Conservation (phyloP, 106 monocot genomes). For the Platanthera zijinensis region DNA sequence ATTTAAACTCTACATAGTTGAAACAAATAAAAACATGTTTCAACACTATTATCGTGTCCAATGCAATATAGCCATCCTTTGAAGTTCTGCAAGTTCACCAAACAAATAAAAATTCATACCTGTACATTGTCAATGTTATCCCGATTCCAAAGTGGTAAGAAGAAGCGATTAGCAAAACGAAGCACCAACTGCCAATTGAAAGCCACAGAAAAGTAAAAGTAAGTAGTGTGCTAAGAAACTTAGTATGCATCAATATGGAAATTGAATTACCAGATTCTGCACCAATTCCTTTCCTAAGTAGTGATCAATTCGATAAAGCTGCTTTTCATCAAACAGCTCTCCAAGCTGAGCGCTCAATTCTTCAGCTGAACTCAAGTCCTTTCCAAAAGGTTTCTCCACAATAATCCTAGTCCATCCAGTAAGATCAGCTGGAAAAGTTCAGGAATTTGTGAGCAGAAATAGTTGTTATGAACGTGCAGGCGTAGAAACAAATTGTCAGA, state of each 20-base stretch:
- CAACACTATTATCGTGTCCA: not conserved
- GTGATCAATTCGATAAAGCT: constrained; percentile 93
- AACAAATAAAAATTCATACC: constrained; percentile 21
- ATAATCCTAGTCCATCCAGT: constrained; percentile 92
- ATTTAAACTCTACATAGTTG: not conserved
- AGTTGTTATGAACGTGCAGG: not conserved
- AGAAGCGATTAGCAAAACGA: constrained; percentile 96
- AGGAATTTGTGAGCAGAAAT: not conserved
- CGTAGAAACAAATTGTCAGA: not conserved
- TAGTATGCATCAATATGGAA: not conserved
- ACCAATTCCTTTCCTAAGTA: constrained; percentile 97
- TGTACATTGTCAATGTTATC: constrained; percentile 95
- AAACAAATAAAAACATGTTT: not conserved
- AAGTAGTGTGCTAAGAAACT: constrained; percentile 1
- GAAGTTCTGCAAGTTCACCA: constrained; percentile 1
- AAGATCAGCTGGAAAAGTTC: constrained; percentile 45
- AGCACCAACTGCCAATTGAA: constrained; percentile 68
- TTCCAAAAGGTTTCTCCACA: constrained; percentile 98
- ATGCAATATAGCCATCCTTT: not conserved
- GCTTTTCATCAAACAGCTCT: constrained; percentile 80
- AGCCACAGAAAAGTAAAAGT: constrained; percentile 2
- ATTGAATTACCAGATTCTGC: constrained; percentile 73
- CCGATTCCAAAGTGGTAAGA: constrained; percentile 95
- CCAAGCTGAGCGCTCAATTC: constrained; percentile 86
- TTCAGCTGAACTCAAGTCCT: constrained; percentile 82